Evolutionary conservation across 73 alveolate species (phyloP).

Genomic region (Halteria grandinella): DNA sequence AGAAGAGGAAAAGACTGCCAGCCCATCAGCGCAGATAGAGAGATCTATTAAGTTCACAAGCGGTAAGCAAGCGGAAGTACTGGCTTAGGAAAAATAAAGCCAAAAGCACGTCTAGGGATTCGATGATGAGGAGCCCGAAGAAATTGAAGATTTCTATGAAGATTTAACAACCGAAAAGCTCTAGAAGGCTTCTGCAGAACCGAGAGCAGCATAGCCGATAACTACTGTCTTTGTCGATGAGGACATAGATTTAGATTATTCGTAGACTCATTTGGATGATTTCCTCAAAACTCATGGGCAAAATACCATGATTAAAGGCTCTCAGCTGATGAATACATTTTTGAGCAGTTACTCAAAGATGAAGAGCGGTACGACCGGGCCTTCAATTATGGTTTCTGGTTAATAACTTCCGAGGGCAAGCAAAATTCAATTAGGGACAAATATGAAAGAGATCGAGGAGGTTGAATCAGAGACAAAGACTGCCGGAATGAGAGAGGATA

Average conservation of each 20-base stretch:
- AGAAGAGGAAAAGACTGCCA: constrained; percentile 26
- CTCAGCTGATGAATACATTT: constrained; percentile 44
- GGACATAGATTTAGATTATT: constrained; percentile 55
- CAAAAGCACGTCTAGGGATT: not conserved
- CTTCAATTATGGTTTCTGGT: too few relatives aligned
- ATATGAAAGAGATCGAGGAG: too few relatives aligned
- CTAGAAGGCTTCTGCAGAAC: too few relatives aligned
- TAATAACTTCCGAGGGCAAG: too few relatives aligned
- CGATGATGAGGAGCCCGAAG: constrained; percentile 24
- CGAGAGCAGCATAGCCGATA: not conserved
- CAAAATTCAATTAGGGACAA: too few relatives aligned
- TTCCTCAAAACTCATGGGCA: constrained; percentile 22
- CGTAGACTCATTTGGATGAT: constrained; percentile 57
- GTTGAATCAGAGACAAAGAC: too few relatives aligned
- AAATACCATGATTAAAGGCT: constrained; percentile 1
- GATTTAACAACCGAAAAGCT: too few relatives aligned
- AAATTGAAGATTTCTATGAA: constrained; percentile 51
- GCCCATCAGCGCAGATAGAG: not conserved
- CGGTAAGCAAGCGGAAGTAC: not conserved
- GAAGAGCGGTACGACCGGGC: constrained; percentile 40
- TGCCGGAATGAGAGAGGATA: constrained; percentile 11
- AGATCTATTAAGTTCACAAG: too few relatives aligned
- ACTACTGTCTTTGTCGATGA: constrained; percentile 14
- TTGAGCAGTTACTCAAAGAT: constrained; percentile 24
- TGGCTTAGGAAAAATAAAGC: not conserved